Evolutionary conservation across 1,139 yeast species (phyloP), one percentile per base, ranked within the genome.

Genomic region (Taiozyma onychis): DNA sequence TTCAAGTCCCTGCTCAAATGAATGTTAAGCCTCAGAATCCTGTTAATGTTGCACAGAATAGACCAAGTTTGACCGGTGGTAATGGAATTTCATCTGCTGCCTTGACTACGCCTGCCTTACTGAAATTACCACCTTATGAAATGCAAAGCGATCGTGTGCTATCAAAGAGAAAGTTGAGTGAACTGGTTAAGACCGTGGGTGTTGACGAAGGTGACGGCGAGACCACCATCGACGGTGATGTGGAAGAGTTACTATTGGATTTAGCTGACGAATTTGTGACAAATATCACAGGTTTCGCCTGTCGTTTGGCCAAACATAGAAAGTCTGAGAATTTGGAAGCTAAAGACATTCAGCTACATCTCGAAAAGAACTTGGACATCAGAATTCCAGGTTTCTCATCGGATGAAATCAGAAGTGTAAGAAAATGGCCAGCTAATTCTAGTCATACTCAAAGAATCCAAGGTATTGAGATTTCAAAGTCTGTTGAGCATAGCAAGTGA

Each of bases 331-430:
- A 83, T 47, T 74, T 93, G 43, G 98, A 93, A 61, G 88, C 88
- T 21, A 83, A 85, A 61, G 99, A 93, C 66, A 80, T 95, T 47
- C 99, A 93, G 68, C 71, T 93, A 51, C 97, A 93, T 66, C 73
- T 93, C 60, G 99, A 95, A 63, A 81, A 91, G 58, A 93, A 91
- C 66, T 93, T 98, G 98, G 91, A 91, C 66, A 88, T 93, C 54
- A 79, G 96, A 58, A 80, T 93, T 30, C 98, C 99, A 0, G 99
- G 99, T 2, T 89, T 84, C 67, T 81, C 95, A 18, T 81, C 89
- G 58, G 99, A 93, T 68, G 98, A 91, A 63, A 85, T 91, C 45
- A 77, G 96, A 59, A 81, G 88, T 55, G 85, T 89, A 26, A 76
- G 96, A 58, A 86, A 87, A 66, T 84, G 90, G 79, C 83, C 78